Evolutionary conservation across 2,329 filamentous ascomycete genomes (phyloP), one percentile per base, ranked within the genome.

Genomic region (Microsporum audouinii): DNA sequence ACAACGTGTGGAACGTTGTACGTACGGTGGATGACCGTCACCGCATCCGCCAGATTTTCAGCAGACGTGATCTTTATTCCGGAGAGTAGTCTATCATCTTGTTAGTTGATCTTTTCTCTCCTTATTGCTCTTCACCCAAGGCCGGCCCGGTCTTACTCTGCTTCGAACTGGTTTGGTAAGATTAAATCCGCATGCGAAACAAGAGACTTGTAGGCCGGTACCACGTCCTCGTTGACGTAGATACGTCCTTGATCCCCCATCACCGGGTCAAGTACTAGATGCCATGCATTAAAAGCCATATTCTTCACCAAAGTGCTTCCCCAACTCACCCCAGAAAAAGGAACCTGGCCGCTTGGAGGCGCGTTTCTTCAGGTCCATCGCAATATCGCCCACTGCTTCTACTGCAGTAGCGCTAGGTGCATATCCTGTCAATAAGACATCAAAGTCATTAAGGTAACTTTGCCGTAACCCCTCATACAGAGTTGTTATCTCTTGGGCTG

Each of bases 221-320:
- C 88, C 2, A 95, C 90, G 65, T 95, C 90, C 68, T 92, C 86
- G 4, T 87, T 88, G 5, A 99, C 92, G 71, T 99, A 99, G 10
- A 99, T 80, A 66, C 83, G 84, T 57, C 91, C 94, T 69, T 96
- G 91, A 72, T 99, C 94, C 34, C 94, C 94, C 94, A 99, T 99
- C 56, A 99, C 94, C 0, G 95, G 94, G 72, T 99, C 94, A 31
- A 99, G 81, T 2, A 96, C 89, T 85, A 64, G 29, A 14, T 10
- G 14, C 17, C 14, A 29, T 36, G 45, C 36, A 49, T 43, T 41
- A 45, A 8, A 57, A 33, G 23, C 43, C 2, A 23, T 55, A 0
- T 23, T 31, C 43, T 31, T 29, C n/a, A 33, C 10, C 7, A 36
- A 10, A 29, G 36, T 8, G 5, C 5, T 23, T 41, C 34, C 14